Conservation (phyloP, 306 rosid genomes). For the Trifolium dubium region DNA sequence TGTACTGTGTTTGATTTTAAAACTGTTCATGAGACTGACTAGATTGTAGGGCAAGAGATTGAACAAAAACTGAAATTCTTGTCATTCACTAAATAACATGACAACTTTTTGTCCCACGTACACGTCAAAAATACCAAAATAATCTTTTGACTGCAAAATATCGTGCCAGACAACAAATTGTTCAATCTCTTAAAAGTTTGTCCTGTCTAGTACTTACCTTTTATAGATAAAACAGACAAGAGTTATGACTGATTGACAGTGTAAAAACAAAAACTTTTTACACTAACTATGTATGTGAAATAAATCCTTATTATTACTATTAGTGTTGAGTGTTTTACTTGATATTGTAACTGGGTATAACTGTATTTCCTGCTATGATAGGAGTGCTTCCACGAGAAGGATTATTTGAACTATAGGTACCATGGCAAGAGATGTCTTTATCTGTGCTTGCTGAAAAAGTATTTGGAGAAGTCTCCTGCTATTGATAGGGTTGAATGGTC, state of each 20-base stretch:
- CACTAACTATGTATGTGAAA: neutral
- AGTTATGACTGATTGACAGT: neutral
- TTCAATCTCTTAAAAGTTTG: too few species aligned
- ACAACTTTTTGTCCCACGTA: too few species aligned
- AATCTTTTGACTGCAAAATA: too few species aligned
- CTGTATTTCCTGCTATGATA: conserved; percentile 40
- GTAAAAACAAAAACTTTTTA: neutral
- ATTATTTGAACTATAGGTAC: conserved; percentile 87
- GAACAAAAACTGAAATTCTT: too few species aligned
- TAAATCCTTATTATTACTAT: neutral
- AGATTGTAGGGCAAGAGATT: too few species aligned
- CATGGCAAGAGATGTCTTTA: conserved; percentile 86
- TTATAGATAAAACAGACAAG: too few species aligned
- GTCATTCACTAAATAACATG: too few species aligned
- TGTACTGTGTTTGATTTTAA: too few species aligned
- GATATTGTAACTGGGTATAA: neutral
- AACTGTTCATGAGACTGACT: too few species aligned
- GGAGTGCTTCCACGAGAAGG: conserved; percentile 95
- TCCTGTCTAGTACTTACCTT: too few species aligned
- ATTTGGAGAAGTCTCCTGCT: conserved; percentile 62
- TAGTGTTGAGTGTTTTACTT: neutral
- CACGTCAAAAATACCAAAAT: too few species aligned
- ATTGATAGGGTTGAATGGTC: conserved; percentile 83
- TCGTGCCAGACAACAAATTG: too few species aligned
- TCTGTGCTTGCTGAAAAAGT: conserved; percentile 74